A percentile compares a stretch with the other conserved stretches of the same genome.
Conservation (phyloP, 495 filamentous ascomycete genomes). For the Penicillium argentinense region DNA sequence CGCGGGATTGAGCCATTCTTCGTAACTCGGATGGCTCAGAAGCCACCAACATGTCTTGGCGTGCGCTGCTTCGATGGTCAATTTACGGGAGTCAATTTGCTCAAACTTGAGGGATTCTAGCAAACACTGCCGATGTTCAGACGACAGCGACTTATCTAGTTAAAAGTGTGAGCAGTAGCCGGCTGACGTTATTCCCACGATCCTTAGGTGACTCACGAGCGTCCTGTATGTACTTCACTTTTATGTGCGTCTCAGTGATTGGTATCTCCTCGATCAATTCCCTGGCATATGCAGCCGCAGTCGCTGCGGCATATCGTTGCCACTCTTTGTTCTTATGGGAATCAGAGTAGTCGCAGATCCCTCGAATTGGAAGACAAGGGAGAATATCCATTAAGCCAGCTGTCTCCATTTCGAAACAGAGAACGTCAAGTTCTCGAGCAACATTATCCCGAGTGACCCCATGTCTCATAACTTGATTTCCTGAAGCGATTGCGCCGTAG, state of each 20-base stretch:
- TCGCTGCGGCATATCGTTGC: slow-evolving; percentile 27
- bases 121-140: too few relatives aligned
- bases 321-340: slow-evolving; percentile 28
- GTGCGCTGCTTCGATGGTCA: slow-evolving; percentile 26
- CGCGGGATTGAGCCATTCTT: slow-evolving; percentile 44
- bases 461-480: slow-evolving; percentile 1
- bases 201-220: too few relatives aligned
- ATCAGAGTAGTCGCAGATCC: slow-evolving; percentile 30
- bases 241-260: background rate
- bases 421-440: background rate
- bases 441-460: background rate
- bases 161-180: too few relatives aligned
- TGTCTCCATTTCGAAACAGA: slow-evolving; percentile 7
- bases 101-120: slow-evolving; percentile 28
- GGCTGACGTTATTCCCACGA: too few relatives aligned
- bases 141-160: too few relatives aligned
- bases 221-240: background rate
- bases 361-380: slow-evolving; percentile 15
- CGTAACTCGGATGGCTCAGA: slow-evolving; percentile 36
- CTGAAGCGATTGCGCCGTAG: slow-evolving; percentile 4
- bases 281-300: slow-evolving; percentile 16
- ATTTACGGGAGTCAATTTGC: slow-evolving; percentile 27
- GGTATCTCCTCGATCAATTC: background rate
- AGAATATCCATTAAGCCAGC: slow-evolving; percentile 4
- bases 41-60: slow-evolving; percentile 52